Evolutionary conservation across 148 eudicot species (phyloP), one percentile per base, ranked within the genome.

Genomic region (Spergularia bocconei): DNA sequence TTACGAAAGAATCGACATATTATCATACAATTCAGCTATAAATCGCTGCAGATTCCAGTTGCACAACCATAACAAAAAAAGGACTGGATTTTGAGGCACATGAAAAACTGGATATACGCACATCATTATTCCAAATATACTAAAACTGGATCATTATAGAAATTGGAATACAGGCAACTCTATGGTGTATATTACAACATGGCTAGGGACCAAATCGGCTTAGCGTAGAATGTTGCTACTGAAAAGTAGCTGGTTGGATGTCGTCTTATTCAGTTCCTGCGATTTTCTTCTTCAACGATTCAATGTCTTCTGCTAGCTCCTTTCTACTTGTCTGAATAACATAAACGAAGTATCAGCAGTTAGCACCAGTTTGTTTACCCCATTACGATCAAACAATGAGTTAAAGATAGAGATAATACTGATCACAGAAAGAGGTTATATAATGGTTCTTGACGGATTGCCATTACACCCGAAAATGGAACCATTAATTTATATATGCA

Each of bases 241-340:
- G 71, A 39, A 33, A 66, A 38, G 77, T 29, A 63, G 56, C 63
- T n/a, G n/a, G 36, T 29, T 38, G 14, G 38, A 44, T 47, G 68
- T 23, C 52, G 39, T 66, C 59, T 80, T 73, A 91, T 70, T 91
- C 91, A 6, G 86, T 85, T 81, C 93, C 97, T 5, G 97, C 88
- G 65, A 89, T 86, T 90, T 89, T 89, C 87, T 89, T 91, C 88
- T 91, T 91, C 84, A 91, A 54, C 11, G 86, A 79, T 59, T 89
- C 97, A 38, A 89, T 89, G 79, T 91, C 97, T 73, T 86, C 80
- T 14, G 90, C 93, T 70, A 91, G 80, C 73, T 91, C 97, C 85
- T 91, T 91, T 81, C 97, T 91, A 76, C 91, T 89, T 44, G 93
- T 84, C 97, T 89, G 90, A 9, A 54, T 67, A 63, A 21, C 41